Conservation (phyloP, 2,329 filamentous ascomycete genomes). For the Aureobasidium sp. region DNA sequence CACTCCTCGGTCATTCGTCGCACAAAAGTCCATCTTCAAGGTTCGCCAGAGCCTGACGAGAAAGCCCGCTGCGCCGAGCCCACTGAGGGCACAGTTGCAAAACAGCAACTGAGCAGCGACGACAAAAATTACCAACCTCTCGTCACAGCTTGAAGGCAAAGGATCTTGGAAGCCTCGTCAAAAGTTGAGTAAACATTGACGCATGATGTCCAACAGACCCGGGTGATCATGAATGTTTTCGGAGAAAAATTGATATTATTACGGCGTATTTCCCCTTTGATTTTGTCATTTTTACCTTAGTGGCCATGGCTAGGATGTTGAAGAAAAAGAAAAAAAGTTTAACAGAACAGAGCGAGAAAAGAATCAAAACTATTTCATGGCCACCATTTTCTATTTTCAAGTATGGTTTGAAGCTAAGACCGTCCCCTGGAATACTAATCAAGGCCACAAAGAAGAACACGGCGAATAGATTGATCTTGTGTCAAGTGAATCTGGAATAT, state of each 20-base stretch:
- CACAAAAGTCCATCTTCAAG: constrained; percentile 12
- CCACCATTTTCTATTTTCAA: not conserved
- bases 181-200: not conserved
- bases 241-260: not conserved
- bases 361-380: not conserved
- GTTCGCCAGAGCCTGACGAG: constrained; percentile 13
- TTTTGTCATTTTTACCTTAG: not conserved
- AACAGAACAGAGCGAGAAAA: not conserved
- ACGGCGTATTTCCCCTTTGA: not conserved
- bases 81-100: constrained; percentile 15
- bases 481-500: too few relatives aligned
- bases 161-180: not conserved
- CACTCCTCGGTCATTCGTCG: constrained; percentile 14
- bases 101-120: constrained; percentile 9
- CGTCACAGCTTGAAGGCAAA: constrained; percentile 15
- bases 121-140: not conserved
- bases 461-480: too few relatives aligned
- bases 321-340: not conserved
- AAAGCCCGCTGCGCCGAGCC: constrained; percentile 17
- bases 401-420: too few relatives aligned
- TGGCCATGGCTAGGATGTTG: not conserved
- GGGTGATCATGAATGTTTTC: not conserved
- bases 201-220: not conserved
- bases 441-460: too few relatives aligned
- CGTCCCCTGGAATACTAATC: too few relatives aligned